Percentiles rank a stretch among this genome's conserved stretches.
These are phyloP conservation scores for Aspergillus japonicus DNA, from an alignment of 2,329 filamentous ascomycete species.

Conservation along the genomic window DNA sequence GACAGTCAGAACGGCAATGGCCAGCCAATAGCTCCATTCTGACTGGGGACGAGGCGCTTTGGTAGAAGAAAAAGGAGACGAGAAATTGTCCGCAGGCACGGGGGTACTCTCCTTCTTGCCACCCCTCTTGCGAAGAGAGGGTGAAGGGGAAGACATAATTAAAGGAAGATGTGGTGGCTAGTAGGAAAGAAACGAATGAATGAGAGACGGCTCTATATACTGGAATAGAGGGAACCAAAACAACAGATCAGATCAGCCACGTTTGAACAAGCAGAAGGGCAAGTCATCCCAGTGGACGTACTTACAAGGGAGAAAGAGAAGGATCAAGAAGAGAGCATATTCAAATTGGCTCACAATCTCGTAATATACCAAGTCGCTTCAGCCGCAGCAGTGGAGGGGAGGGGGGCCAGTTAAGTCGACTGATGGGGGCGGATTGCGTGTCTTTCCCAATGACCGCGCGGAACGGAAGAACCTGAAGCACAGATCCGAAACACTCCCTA, in stretches of 20 bases:
- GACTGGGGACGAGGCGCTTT: constrained; percentile 32
- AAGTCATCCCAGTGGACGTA: constrained; percentile 10
- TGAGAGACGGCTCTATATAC: constrained; percentile 14
- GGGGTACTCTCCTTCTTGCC: constrained; percentile 38
- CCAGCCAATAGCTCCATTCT: constrained; percentile 84
- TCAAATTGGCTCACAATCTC: constrained; percentile 1
- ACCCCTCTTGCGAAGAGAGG: constrained; percentile 44
- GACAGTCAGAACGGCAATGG: constrained; percentile 71
- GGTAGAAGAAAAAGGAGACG: constrained; percentile 21
- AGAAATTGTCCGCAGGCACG: constrained; percentile 25
- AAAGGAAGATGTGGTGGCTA: constrained; percentile 7
- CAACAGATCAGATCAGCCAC: constrained; percentile 1
- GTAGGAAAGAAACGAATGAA: constrained; percentile 10
- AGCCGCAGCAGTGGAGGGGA: not conserved
- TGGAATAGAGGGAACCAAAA: constrained; percentile 14
- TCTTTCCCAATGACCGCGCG: constrained; percentile 17
- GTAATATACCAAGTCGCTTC: not conserved
- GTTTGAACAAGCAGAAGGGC: not conserved
- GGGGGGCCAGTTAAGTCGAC: not conserved
- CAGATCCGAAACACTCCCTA: constrained; percentile 12
- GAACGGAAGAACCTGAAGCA: constrained; percentile 24
- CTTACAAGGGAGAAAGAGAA: not conserved
- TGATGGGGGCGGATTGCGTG: constrained; percentile 23
- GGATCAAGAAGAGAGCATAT: constrained; percentile 21
- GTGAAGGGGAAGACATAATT: constrained; percentile 37